Percentiles rank a stretch among this genome's conserved stretches.
Conservation (phyloP, 495 filamentous ascomycete species). For the Daldinia grandis region DNA sequence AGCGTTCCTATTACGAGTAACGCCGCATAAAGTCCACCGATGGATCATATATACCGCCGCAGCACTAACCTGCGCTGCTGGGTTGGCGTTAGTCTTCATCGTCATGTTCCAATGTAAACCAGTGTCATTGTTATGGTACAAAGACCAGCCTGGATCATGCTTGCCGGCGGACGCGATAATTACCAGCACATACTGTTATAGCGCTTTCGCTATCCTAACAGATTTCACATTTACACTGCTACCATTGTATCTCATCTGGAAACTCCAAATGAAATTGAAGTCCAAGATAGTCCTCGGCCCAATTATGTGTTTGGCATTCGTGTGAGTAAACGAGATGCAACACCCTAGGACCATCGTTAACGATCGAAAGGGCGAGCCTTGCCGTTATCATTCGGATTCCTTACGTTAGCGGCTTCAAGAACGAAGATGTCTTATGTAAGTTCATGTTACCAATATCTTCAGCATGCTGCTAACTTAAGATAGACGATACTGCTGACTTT, state of each 20-base stretch:
- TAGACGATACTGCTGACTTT: neutral
- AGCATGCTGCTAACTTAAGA: neutral
- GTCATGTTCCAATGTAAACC: conserved; percentile 1
- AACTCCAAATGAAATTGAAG: neutral
- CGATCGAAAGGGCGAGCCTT: neutral
- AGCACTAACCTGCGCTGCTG: neutral
- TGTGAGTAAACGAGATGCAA: neutral
- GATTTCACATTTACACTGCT: neutral
- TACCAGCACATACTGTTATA: neutral
- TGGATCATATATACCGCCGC: neutral
- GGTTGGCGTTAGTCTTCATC: neutral
- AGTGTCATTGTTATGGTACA: neutral
- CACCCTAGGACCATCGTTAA: neutral
- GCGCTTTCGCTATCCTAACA: neutral
- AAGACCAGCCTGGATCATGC: neutral
- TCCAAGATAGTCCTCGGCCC: neutral
- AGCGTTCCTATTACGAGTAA: neutral
- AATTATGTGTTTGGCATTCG: neutral
- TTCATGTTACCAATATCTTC: neutral
- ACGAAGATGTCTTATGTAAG: neutral
- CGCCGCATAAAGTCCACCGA: neutral
- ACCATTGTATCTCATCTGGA: neutral
- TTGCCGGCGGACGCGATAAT: neutral
- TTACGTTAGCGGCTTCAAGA: neutral
- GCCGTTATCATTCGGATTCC: neutral